Evolutionary conservation across 1,139 yeast genomes (phyloP).

Genomic region (Candida sojae): DNA sequence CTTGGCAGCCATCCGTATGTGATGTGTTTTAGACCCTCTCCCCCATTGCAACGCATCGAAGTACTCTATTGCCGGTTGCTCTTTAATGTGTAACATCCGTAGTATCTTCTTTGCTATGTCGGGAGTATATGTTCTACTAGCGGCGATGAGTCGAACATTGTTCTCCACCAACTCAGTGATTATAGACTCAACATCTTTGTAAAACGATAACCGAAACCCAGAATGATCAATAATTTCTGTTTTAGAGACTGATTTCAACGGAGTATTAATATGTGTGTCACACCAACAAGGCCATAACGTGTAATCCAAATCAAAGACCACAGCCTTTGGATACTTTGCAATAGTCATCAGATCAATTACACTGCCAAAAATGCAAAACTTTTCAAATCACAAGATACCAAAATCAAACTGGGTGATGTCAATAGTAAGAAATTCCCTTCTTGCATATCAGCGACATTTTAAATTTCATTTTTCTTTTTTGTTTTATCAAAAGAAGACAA

Average conservation of each 20-base stretch:
- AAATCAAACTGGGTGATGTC: too few relatives aligned
- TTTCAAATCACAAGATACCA: too few relatives aligned
- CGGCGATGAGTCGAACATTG: slow-evolving; percentile 55
- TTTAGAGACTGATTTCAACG: slow-evolving; percentile 24
- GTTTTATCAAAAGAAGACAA: too few relatives aligned
- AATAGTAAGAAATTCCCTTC: too few relatives aligned
- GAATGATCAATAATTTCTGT: slow-evolving; percentile 40
- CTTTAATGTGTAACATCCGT: slow-evolving; percentile 48
- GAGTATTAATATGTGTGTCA: slow-evolving; percentile 67
- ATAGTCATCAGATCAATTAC: neutral
- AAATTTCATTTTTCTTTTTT: too few relatives aligned
- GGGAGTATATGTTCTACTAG: slow-evolving; percentile 71
- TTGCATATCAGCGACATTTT: too few relatives aligned
- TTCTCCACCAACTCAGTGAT: slow-evolving; percentile 42
- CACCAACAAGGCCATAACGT: slow-evolving; percentile 77
- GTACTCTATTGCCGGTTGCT: slow-evolving; percentile 44
- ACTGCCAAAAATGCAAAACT: too few relatives aligned
- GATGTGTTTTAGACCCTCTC: slow-evolving; percentile 60
- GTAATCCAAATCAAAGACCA: slow-evolving; percentile 75
- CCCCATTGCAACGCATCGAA: slow-evolving; percentile 69
- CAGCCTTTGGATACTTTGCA: slow-evolving; percentile 51
- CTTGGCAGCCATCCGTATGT: slow-evolving; percentile 50
- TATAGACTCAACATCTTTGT: slow-evolving; percentile 61
- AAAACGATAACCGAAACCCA: slow-evolving; percentile 54
- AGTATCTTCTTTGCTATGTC: slow-evolving; percentile 59